phyloP scores from a whole-genome alignment of 2,329 filamentous ascomycete genomes.

The Dothidotthia symphoricarpi region DNA sequence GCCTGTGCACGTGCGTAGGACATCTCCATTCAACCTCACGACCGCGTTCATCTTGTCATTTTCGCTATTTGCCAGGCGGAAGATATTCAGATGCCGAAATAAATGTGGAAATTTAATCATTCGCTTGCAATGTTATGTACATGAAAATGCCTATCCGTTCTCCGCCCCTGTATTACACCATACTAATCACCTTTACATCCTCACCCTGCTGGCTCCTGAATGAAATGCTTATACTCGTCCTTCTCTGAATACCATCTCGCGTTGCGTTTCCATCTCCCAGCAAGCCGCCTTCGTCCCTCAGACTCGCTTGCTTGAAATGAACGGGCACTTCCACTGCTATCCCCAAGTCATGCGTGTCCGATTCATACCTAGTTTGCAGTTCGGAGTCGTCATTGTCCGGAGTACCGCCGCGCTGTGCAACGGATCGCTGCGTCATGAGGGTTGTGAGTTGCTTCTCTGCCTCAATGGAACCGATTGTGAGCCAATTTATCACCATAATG shows the following conservation, averaged over 20 bases:
- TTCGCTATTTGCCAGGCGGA: too few species aligned
- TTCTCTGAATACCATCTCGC: too few species aligned
- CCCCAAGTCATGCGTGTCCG: too few species aligned
- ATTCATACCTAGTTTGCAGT: too few species aligned
- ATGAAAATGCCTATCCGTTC: neutral
- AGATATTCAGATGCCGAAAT: too few species aligned
- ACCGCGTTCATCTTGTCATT: neutral
- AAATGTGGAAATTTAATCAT: too few species aligned
- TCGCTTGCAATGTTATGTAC: neutral
- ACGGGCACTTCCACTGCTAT: conserved; percentile 4
- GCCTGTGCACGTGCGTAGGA: neutral
- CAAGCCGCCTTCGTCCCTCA: conserved; percentile 8
- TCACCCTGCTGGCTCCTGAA: too few species aligned
- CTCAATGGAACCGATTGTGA: conserved; percentile 28
- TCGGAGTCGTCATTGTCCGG: neutral
- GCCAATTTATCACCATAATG: conserved; percentile 30
- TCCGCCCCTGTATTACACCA: too few species aligned
- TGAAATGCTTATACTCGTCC: too few species aligned
- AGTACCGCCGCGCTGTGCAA: neutral
- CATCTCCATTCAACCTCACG: too few species aligned
- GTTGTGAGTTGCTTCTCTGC: conserved; percentile 19
- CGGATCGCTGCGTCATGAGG: conserved; percentile 8
- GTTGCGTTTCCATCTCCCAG: neutral
- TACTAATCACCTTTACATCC: too few species aligned
- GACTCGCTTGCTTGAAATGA: conserved; percentile 3